Evolutionary conservation across 495 filamentous ascomycete species (phyloP), one percentile per base, ranked within the genome.

Genomic region (Staphylotrichum longicolle): DNA sequence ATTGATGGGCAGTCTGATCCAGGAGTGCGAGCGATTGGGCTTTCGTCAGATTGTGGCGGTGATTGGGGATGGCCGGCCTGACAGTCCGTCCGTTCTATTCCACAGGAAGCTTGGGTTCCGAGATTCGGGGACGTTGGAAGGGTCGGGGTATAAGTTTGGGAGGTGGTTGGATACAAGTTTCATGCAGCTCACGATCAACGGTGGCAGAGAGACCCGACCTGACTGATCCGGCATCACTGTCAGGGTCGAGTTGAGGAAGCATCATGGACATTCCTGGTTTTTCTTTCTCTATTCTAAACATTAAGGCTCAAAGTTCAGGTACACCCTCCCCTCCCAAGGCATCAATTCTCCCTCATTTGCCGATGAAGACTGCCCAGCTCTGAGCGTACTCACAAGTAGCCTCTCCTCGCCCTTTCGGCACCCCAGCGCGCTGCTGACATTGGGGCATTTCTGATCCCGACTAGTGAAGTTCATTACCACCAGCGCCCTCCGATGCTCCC

Each of bases 251-350:
- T 27, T 27, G 20, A 27, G 20, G 20, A 27, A 27, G 20, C 20
- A 27, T 27, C 20, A 27, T 27, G 1, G 20, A 0, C 20, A 27
- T 27, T 27, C 20, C 20, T 27, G 20, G 1, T 0, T 27, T 27
- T 27, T 27, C 1, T 27, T 27, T 27, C 20, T 27, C 20, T 27
- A 27, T 27, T 27, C 20, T 27, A 27, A 27, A 35, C 54, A 45
- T 34, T 10, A 56, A 11, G 44, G 44, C n/a, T 48, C 27, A 6
- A 61, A 56, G 27, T 34, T 64, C 2, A 60, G 14, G 33, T 66
- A 66, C 55, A 66, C 60, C 20, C 64, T 66, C 7, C 64, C 51
- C n/a, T 66, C 64, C 64, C 64, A 66, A 7, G 64, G 55, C 14
- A 1, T 49, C 27, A 66, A 20, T 1, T 14, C n/a, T 20, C 37